These are phyloP conservation scores for Camelina hispida DNA, from an alignment of 345 rosid species.

Conservation along the genomic window DNA sequence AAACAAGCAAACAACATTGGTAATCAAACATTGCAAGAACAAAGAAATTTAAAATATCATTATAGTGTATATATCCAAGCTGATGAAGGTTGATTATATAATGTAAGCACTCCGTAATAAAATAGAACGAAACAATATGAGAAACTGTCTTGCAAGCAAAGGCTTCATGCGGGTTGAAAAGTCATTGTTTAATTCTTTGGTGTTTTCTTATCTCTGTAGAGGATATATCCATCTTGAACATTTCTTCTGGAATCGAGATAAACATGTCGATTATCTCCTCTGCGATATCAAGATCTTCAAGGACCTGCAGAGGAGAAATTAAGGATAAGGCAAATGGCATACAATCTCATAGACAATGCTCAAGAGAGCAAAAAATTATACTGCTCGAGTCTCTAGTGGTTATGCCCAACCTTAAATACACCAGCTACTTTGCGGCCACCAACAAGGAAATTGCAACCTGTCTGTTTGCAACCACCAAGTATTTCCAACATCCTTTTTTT, in stretches of 20 bases:
- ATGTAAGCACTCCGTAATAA: too few relatives aligned
- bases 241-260: slow-evolving; percentile 65
- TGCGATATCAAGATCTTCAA: slow-evolving; percentile 80
- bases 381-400: slow-evolving; percentile 1
- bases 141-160: too few relatives aligned
- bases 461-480: slow-evolving; percentile 67
- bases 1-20: too few relatives aligned
- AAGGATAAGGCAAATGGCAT: slow-evolving; percentile 15
- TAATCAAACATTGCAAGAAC: too few relatives aligned
- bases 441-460: slow-evolving; percentile 84
- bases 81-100: too few relatives aligned
- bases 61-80: too few relatives aligned
- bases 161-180: too few relatives aligned
- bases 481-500: slow-evolving; percentile 69
- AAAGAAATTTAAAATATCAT: too few relatives aligned
- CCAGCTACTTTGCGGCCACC: slow-evolving; percentile 89
- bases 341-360: slow-evolving; percentile 2
- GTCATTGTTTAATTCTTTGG: too few relatives aligned
- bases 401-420: slow-evolving; percentile 60
- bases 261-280: slow-evolving; percentile 71
- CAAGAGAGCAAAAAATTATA: background rate
- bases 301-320: slow-evolving; percentile 56
- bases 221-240: slow-evolving; percentile 74
- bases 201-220: slow-evolving; percentile 70
- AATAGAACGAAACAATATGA: too few relatives aligned